phyloP scores from a whole-genome alignment of 1,284 basidiomycete species.

The Pisolithus thermaeus region DNA sequence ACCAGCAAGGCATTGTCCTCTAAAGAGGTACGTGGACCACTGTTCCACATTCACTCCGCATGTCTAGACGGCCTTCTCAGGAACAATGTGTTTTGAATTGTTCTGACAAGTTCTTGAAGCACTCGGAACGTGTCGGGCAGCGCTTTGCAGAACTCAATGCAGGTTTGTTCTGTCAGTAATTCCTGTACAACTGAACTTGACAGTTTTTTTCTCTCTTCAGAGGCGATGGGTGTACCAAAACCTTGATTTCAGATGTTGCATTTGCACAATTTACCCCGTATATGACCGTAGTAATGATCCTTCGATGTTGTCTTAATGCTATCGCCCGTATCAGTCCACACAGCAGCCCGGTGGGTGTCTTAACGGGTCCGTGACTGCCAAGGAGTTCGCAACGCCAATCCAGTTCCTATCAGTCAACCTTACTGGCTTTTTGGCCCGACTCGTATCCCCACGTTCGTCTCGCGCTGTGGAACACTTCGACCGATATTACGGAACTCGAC shows the following conservation, averaged over 20 bases:
- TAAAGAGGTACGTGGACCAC: slow-evolving; percentile 73
- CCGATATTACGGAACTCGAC: not conserved
- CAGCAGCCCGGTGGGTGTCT: not conserved
- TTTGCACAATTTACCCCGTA: not conserved
- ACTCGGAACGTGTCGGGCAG: slow-evolving; percentile 91
- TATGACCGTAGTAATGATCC: slow-evolving; percentile 2
- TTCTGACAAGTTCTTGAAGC: slow-evolving; percentile 94
- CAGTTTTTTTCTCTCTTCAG: slow-evolving; percentile 13
- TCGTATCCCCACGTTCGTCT: too few species aligned
- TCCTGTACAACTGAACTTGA: not conserved
- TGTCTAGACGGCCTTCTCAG: slow-evolving; percentile 28
- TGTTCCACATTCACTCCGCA: too few species aligned
- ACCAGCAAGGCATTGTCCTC: slow-evolving; percentile 89
- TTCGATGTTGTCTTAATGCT: slow-evolving; percentile 8
- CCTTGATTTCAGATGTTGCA: slow-evolving; percentile 15
- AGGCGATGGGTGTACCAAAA: slow-evolving; percentile 28
- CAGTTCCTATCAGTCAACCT: not conserved
- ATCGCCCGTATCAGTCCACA: not conserved
- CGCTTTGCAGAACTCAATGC: slow-evolving; percentile 89
- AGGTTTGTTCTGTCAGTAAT: slow-evolving; percentile 61
- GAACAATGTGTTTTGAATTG: slow-evolving; percentile 70
- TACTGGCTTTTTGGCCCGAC: not conserved
- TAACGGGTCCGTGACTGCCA: not conserved
- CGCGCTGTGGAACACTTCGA: not conserved
- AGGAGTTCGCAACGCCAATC: not conserved